Base-by-base conservation (phyloP, 768 basidiomycete species). In the Hebeloma cylindrosporum region DNA sequence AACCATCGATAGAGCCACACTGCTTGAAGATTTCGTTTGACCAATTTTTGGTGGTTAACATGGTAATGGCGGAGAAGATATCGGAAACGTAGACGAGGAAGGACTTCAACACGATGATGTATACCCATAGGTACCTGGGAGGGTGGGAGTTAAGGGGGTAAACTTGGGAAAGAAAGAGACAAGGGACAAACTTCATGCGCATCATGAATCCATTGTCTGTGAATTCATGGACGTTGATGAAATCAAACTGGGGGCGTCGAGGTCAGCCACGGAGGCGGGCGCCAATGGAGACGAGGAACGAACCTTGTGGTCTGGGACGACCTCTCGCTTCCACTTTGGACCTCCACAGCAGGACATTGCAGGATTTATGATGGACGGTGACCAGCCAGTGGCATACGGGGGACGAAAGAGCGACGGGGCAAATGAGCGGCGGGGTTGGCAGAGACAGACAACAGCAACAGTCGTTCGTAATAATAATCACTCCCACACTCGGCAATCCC, bases 221-320 rank as follows among this genome's bases (percentile, higher is more conserved):
- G 69, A 93, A 99, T 60, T 98, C 95, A 44, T 82, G 79, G 16
- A 88, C 86, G 67, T 97, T 93, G 60, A 99, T 78, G 60, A 97
- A 97, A 75, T 98, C 95, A 59, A 97, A 98, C 96, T 98, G 44
- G 16, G 43, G 39, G 21, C 43, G 36, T 34, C n/a, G n/a, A n/a
- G n/a, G 57, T 66, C 48, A 65, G 63, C 58, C 40, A 45, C 40
- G 40, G 43, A 35, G 39, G 40, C 40, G 21, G 3, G 21, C 30
- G 32, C 27, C 18, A 13, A 27, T 23, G n/a, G 26, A 21, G 13
- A 29, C 32, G 22, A 41, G 32, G 31, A 44, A 50, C 74, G 43
- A 50, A 93, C 95, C 79, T 98, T 99, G 71, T 98, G 96, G 71
- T 97, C 96, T 43, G 89, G 91, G 33, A 97, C 93, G 57, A 88